Evolutionary conservation across 1,284 basidiomycete genomes (phyloP).

Genomic region (Boletus nobilissimus): DNA sequence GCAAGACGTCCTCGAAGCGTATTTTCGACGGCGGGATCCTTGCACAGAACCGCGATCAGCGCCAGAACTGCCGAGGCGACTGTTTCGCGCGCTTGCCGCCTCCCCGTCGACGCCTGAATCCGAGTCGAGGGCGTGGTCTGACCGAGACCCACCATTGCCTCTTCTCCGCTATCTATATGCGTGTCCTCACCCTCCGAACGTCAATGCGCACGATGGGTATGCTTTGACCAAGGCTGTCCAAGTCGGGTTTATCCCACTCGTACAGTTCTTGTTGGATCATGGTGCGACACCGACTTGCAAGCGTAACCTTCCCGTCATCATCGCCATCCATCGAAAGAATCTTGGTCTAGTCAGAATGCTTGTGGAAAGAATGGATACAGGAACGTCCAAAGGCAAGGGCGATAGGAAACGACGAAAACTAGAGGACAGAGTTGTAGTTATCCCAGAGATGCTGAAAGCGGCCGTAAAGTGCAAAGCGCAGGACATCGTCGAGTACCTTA

Average conservation of each 20-base stretch:
- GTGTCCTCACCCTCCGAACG: slow-evolving; percentile 54
- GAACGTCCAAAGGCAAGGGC: slow-evolving; percentile 26
- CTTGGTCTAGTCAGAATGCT: slow-evolving; percentile 76
- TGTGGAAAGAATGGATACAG: slow-evolving; percentile 64
- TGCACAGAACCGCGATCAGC: background rate
- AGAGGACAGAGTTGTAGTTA: slow-evolving; percentile 68
- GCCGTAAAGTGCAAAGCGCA: slow-evolving; percentile 72
- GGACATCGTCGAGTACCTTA: slow-evolving; percentile 79
- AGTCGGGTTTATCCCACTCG: slow-evolving; percentile 68
- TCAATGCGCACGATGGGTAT: slow-evolving; percentile 79
- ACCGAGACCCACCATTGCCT: slow-evolving; percentile 65
- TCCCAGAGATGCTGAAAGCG: slow-evolving; percentile 65
- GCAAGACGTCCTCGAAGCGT: slow-evolving; percentile 60
- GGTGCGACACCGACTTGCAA: slow-evolving; percentile 76
- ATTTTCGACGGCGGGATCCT: slow-evolving; percentile 48
- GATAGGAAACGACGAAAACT: slow-evolving; percentile 62
- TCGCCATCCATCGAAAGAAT: slow-evolving; percentile 79
- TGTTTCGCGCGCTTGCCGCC: slow-evolving; percentile 64
- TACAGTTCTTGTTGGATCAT: slow-evolving; percentile 74
- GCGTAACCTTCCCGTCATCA: slow-evolving; percentile 69
- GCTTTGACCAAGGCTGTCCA: slow-evolving; percentile 81
- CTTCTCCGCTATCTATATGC: slow-evolving; percentile 66
- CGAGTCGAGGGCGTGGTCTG: slow-evolving; percentile 48
- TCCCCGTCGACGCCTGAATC: slow-evolving; percentile 32
- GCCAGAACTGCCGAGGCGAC: slow-evolving; percentile 65